These are phyloP conservation scores for Orbilia blumenaviensis DNA, from an alignment of 2,329 filamentous ascomycete genomes.

Conservation along the genomic window DNA sequence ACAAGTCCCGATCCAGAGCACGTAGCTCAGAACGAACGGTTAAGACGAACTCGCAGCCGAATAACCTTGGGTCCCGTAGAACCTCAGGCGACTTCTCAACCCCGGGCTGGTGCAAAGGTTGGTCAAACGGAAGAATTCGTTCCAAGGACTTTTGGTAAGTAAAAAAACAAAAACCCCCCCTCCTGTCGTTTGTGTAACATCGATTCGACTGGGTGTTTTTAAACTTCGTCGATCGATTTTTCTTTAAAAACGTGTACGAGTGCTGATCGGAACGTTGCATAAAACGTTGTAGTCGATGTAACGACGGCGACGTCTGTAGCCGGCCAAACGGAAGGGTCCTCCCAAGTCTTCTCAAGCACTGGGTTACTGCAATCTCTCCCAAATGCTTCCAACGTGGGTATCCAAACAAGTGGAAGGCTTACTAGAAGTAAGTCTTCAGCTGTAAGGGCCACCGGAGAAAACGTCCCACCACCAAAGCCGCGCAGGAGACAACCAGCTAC, in stretches of 20 bases:
- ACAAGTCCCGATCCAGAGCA: not conserved
- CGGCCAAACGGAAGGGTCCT: not conserved
- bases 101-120: not conserved
- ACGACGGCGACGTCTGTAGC: not conserved
- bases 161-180: not conserved
- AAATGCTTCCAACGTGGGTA: not conserved
- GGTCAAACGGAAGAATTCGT: slow-evolving; percentile 17
- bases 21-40: not conserved
- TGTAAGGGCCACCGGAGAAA: slow-evolving; percentile 10
- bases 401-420: not conserved
- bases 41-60: slow-evolving; percentile 25
- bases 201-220: not conserved
- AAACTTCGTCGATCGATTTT: not conserved
- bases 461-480: slow-evolving; percentile 10
- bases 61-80: not conserved
- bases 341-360: not conserved
- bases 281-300: not conserved
- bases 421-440: slow-evolving; percentile 13
- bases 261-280: not conserved
- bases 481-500: slow-evolving; percentile 2
- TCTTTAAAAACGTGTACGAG: not conserved
- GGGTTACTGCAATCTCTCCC: slow-evolving; percentile 8
- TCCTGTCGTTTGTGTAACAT: not conserved
- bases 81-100: not conserved
- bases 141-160: slow-evolving; percentile 25